phyloP scores from a whole-genome alignment of 169 alveolate genomes.

The Plasmodium gallinaceum region DNA sequence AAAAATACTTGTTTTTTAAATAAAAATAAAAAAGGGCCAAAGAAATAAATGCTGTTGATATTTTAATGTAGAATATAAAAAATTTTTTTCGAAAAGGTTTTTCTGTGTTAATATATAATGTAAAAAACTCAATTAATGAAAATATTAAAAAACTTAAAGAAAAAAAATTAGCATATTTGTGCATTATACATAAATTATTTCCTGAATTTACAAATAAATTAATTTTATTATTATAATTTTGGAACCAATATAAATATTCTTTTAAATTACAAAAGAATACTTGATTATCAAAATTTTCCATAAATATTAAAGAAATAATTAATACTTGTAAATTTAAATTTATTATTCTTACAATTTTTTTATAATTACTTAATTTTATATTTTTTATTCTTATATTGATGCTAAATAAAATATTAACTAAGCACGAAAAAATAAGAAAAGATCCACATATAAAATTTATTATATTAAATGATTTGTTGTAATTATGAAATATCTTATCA shows the following conservation, averaged over 20 bases:
- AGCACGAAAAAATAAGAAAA: conserved; percentile 14
- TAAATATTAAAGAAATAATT: conserved; percentile 36
- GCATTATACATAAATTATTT: conserved; percentile 51
- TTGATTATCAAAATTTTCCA: conserved; percentile 53
- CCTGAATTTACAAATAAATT: conserved; percentile 34
- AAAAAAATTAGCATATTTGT: conserved; percentile 49
- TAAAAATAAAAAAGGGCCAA: conserved; percentile 47
- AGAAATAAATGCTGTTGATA: conserved; percentile 26
- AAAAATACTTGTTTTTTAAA: conserved; percentile 43
- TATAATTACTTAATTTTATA: conserved; percentile 16
- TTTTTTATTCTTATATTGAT: neutral
- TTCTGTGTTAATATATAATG: conserved; percentile 29
- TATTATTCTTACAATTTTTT: conserved; percentile 24
- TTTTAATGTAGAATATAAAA: conserved; percentile 23
- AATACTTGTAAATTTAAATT: conserved; percentile 58
- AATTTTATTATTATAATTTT: conserved; percentile 13
- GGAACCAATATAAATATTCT: conserved; percentile 48
- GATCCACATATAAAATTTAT: conserved; percentile 51
- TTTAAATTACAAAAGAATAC: conserved; percentile 58
- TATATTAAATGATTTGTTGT: conserved; percentile 40
- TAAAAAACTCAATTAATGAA: conserved; percentile 38
- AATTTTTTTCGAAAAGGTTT: conserved; percentile 39
- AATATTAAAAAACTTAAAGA: conserved; percentile 21
- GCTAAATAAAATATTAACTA: conserved; percentile 24
- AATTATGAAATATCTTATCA: conserved; percentile 47